phyloP scores from a whole-genome alignment of 371 early-diverging fungal species.

The Blyttiomyces sp. region DNA sequence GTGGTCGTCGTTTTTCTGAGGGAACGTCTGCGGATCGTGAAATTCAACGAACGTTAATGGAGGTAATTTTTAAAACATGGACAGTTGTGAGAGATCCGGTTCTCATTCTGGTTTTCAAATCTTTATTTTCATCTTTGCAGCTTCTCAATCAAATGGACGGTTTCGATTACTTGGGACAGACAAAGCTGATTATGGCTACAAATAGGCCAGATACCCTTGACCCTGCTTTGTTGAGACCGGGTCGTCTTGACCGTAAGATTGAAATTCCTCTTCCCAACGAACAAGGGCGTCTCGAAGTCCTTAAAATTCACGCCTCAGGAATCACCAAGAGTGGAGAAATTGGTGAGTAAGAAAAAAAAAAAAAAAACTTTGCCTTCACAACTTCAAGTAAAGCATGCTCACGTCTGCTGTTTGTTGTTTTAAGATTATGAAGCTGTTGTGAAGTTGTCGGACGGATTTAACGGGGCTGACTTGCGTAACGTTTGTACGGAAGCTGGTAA shows the following conservation, averaged over 20 bases:
- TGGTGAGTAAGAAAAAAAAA: constrained; percentile 51
- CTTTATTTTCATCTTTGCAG: constrained; percentile 22
- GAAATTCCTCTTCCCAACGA: constrained; percentile 96
- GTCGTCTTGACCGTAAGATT: constrained; percentile 98
- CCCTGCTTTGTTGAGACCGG: constrained; percentile 97
- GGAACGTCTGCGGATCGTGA: constrained; percentile 99
- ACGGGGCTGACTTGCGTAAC: constrained; percentile 99
- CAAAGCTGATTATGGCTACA: constrained; percentile 99
- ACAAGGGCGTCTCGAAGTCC: constrained; percentile 91
- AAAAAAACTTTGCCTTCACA: background rate
- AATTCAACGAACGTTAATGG: constrained; percentile 99
- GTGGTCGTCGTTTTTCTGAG: constrained; percentile 98
- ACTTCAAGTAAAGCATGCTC: background rate
- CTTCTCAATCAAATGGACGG: constrained; percentile 99
- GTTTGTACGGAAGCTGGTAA: constrained; percentile 98
- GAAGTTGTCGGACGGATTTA: constrained; percentile 98
- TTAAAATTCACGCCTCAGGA: constrained; percentile 93
- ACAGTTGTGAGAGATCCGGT: background rate
- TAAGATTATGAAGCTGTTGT: constrained; percentile 97
- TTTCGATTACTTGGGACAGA: constrained; percentile 97
- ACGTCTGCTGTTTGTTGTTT: background rate
- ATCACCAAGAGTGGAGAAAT: constrained; percentile 97
- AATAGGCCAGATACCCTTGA: constrained; percentile 99
- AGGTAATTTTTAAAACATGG: constrained; percentile 37
- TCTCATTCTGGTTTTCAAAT: background rate